A percentile compares a stretch with the other conserved stretches of the same genome.
These are phyloP conservation scores for Salix suchowensis DNA, from an alignment of 345 rosid species.

Conservation along the genomic window DNA sequence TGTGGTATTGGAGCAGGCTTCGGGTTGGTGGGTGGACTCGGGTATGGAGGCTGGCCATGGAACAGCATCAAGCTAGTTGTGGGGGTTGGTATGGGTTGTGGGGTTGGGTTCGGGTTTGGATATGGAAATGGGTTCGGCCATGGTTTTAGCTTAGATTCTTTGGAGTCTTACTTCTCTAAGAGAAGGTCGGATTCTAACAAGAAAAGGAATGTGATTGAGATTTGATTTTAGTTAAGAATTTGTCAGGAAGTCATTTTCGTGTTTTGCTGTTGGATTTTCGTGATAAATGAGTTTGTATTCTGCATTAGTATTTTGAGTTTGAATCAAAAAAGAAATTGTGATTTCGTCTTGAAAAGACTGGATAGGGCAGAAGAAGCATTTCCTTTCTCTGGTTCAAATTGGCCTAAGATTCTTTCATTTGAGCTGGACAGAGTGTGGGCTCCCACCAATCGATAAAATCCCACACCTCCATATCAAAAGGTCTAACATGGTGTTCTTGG, in stretches of 20 bases:
- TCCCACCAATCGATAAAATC: no score
- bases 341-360: no score
- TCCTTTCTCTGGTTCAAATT: no score
- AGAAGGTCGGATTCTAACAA: slow-evolving; percentile 10
- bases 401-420: no score
- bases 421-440: no score
- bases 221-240: background rate
- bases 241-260: background rate
- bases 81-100: slow-evolving; percentile 54
- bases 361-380: no score
- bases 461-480: no score
- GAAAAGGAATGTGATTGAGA: slow-evolving; percentile 4
- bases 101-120: slow-evolving; percentile 50
- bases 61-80: slow-evolving; percentile 38
- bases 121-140: slow-evolving; percentile 55
- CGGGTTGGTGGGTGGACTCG: slow-evolving; percentile 49
- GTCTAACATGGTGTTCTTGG: no score
- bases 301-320: background rate
- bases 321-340: background rate
- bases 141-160: slow-evolving; percentile 37
- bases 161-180: background rate
- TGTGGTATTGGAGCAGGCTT: slow-evolving; percentile 52
- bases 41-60: slow-evolving; percentile 37
- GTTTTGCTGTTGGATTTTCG: background rate
- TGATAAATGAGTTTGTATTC: background rate